These are phyloP conservation scores for Naganishia onofrii DNA, from an alignment of 768 basidiomycete genomes.

Conservation along the genomic window DNA sequence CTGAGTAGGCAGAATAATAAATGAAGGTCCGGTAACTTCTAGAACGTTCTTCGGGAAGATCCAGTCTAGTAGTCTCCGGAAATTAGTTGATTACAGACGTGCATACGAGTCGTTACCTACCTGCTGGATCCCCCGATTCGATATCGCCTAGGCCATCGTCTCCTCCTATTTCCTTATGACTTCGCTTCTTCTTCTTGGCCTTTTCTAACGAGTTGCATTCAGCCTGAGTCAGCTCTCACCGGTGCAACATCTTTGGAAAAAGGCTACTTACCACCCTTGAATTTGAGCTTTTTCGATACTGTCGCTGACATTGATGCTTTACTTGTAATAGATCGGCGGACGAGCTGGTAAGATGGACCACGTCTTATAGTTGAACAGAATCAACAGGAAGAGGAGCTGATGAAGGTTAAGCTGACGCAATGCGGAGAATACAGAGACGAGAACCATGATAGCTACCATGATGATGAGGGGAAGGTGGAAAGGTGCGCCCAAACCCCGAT, in stretches of 20 bases:
- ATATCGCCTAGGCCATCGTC: conserved; percentile 36
- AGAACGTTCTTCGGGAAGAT: conserved; percentile 45
- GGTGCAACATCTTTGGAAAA: neutral
- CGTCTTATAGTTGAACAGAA: too few relatives aligned
- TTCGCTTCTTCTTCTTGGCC: conserved; percentile 50
- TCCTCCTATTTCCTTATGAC: conserved; percentile 37
- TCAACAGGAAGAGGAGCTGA: neutral
- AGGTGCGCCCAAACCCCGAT: too few relatives aligned
- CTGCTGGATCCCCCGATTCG: conserved; percentile 47
- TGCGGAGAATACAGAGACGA: neutral
- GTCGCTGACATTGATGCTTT: conserved; percentile 33
- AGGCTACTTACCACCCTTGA: conserved; percentile 47
- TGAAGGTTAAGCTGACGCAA: neutral
- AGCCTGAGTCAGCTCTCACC: neutral
- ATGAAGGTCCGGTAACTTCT: conserved; percentile 47
- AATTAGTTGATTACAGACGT: neutral
- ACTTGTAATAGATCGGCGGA: too few relatives aligned
- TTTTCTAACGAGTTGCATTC: conserved; percentile 15
- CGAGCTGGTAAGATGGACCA: too few relatives aligned
- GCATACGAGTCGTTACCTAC: conserved; percentile 31
- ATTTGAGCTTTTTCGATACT: conserved; percentile 50
- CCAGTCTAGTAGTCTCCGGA: conserved; percentile 40
- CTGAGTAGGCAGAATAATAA: conserved; percentile 45
- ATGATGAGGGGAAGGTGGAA: too few relatives aligned
- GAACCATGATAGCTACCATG: neutral